Evolutionary conservation across 305 asterid species (phyloP), one percentile per base, ranked within the genome.

Genomic region (Salvia sclarea): DNA sequence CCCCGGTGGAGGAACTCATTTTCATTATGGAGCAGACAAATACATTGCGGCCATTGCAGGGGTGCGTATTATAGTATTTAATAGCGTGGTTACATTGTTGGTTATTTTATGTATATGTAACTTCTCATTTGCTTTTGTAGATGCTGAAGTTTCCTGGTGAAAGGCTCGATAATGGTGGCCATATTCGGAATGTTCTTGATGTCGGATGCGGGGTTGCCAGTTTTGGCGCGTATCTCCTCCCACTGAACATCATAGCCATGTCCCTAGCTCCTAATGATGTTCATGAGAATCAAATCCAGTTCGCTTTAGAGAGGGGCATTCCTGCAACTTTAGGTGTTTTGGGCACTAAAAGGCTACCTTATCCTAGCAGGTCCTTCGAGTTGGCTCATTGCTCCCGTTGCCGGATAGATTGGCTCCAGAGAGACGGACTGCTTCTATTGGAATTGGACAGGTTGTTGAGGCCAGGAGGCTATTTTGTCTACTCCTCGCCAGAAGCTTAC

Each of bases 141-240:
- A 88, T 90, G 97, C 97, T 93, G 21, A 93, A 87, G 74, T 78
- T 87, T 78, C 94, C 95, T 13, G 84, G 81, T 47, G 93, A 90
- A 43, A 88, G 70, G 52, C 91, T 90, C 50, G 75, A 83, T 73
- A 80, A 88, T 30, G 86, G 86, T 41, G 98, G 97, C 68, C 82
- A 76, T 71, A 81, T 87, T 12, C 78, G 98, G 50, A 90, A 74
- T 78, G 95, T 90, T 79, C 92, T 93, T 52, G 98, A 93, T 43
- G 95, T 93, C 75, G 97, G 98, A 28, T 93, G 98, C 78, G 98
- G 97, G 38, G 98, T 93, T 66, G 98, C 97, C 12, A 93, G 97
- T 79, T 93, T 93, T 76, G 98, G 97, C 47, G 98, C 95, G 3
- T 93, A 85, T 77, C 95, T 90, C 69, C 92, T 90, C 75, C 87